Base-by-base conservation (phyloP, 2,329 filamentous ascomycete species). In the Lachnellula cervina region DNA sequence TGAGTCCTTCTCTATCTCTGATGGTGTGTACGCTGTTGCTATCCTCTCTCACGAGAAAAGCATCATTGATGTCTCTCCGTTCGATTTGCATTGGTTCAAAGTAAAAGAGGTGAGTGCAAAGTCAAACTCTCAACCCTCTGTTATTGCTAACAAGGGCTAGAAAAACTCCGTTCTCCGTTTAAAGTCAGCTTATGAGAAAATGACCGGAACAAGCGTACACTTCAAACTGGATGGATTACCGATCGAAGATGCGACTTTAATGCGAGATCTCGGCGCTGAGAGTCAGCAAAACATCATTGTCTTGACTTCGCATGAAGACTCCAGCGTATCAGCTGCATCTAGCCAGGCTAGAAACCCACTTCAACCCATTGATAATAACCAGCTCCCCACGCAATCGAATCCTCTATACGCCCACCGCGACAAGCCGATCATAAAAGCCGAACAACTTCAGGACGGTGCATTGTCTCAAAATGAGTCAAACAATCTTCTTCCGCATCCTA, bases 171-270 rank as follows among this genome's bases (percentile, higher is more conserved):
- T 60, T 8, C 35, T 37, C 3, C 56, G 52, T 37, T 11, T 59
- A 7, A 48, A 49, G 34, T n/a, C 44, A 21, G 59, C 56, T 21
- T 60, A 59, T 37, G 4, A n/a, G 7, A 60, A 60, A 44, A 52
- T 51, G 44, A 54, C n/a, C 4, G 5, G 34, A 5, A 25, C 40
- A 9, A 13, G 52, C 11, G 56, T 53, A 8, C 32, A 51, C 2
- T 49, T 63, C 16, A 37, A 19, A 7, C 42, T 54, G 34, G 37
- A 40, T 9, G 46, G 40, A 35, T 48, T 34, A 7, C 3, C n/a
- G 5, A 16, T 56, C 11, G 34, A 23, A 11, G 59, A 61, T 23
- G 40, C 28, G 16, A 48, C 45, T 1, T 51, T 60, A 38, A 59
- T 62, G 47, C 32, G 49, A 11, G 16, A 53, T 2, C 25, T 64